Evolutionary conservation across 1,284 basidiomycete species (phyloP), one percentile per base, ranked within the genome.

Genomic region (Inonotus obliquus): DNA sequence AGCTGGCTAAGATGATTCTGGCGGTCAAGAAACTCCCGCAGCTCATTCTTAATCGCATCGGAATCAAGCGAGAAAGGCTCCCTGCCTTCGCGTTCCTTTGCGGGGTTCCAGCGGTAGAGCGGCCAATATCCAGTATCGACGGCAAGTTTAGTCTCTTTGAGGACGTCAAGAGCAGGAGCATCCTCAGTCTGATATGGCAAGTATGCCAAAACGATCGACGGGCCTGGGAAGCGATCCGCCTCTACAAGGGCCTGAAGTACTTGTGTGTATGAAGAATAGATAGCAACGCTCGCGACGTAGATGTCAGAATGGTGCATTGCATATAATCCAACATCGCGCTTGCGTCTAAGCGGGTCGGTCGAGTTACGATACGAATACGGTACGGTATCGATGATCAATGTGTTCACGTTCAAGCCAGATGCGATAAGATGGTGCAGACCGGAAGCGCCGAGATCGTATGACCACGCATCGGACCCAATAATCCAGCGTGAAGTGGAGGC

Each of bases 291-390:
- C 10, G 95, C 95, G 60, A 98, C 96, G 73, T 94, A 99, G 62
- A 95, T 93, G 71, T 95, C 91, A 17, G 96, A 96, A 73, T 98
- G 93, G 77, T 97, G 98, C 92, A 99, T 96, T 13, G 96, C 97
- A 72, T 99, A 99, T 54, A 98, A 79, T 0, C 94, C 95, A 51
- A 95, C 89, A 74, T 98, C 95, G 71, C 94, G 94, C 76, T 96
- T 96, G 63, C 93, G 81, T 60, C 88, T 82, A 64, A 82, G 79
- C 7, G 86, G 87, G 66, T 94, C 90, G 35, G 77, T 81, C 21
- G 81, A 76, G 67, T 88, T 86, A 56, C 92, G 87, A 47, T 84
- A 74, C 7, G 91, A 85, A 77, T 96, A 97, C 1, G 97, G 93
- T 13, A 91, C 78, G 19, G 91, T 96, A 76, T 99, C 97, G 70